Evolutionary conservation across 176 grass and related monocot genomes (phyloP).

Genomic region (Carex scoparia): DNA sequence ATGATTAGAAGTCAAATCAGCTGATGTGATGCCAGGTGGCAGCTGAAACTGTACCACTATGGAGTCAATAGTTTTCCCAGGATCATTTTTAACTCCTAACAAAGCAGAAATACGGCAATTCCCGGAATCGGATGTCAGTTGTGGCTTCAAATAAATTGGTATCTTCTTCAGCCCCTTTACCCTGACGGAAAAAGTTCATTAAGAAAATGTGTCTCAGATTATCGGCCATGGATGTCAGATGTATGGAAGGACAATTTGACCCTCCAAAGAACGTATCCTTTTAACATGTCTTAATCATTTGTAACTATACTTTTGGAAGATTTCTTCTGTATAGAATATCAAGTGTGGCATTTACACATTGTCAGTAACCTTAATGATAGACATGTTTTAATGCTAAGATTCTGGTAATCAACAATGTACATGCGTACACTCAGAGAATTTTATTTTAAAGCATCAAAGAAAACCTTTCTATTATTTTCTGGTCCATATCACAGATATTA

Average conservation of each 20-base stretch:
- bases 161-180: slow-evolving; percentile 82
- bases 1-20: slow-evolving; percentile 81
- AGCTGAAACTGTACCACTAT: slow-evolving; percentile 77
- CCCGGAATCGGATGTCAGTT: slow-evolving; percentile 73
- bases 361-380: background rate
- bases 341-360: background rate
- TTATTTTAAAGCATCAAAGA: background rate
- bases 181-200: slow-evolving; percentile 27
- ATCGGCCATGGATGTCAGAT: background rate
- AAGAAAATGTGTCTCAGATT: background rate
- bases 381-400: background rate
- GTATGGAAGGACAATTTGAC: background rate
- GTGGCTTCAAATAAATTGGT: slow-evolving; percentile 86
- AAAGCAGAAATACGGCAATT: slow-evolving; percentile 81
- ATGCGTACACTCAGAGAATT: background rate
- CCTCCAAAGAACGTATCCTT: background rate
- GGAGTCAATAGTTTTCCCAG: slow-evolving; percentile 93
- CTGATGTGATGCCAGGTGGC: slow-evolving; percentile 72
- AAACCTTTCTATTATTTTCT: background rate
- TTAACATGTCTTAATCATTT: background rate
- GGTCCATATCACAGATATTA: background rate
- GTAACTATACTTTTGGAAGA: background rate
- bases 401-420: background rate
- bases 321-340: background rate
- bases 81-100: slow-evolving; percentile 78